A percentile compares a stretch with the other conserved stretches of the same genome.
phyloP scores from a whole-genome alignment of 345 rosid genomes.

The Rhizophora apiculata region DNA sequence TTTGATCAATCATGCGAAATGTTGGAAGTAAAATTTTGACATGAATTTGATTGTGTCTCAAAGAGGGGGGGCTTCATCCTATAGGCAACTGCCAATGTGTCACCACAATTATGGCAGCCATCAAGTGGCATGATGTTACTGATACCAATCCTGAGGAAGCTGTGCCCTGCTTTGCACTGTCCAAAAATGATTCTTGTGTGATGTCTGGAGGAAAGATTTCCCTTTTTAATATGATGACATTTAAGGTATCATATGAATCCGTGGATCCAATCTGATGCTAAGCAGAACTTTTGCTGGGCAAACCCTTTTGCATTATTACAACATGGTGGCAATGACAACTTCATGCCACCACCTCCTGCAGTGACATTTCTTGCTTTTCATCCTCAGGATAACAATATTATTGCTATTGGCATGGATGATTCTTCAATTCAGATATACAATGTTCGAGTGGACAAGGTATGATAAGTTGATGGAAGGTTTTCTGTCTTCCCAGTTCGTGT shows the following conservation, averaged over 20 bases:
- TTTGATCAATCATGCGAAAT: neutral
- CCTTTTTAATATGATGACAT: constrained; percentile 90
- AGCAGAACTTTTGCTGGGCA: neutral
- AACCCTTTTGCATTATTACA: constrained; percentile 24
- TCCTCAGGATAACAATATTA: constrained; percentile 88
- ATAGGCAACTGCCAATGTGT: constrained; percentile 72
- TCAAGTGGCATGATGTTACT: constrained; percentile 71
- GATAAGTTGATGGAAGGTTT: constrained; percentile 6
- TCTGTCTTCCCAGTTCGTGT: neutral
- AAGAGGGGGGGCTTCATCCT: constrained; percentile 25
- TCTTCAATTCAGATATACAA: constrained; percentile 86
- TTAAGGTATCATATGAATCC: constrained; percentile 54
- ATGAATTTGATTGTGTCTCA: constrained; percentile 4
- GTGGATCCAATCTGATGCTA: neutral
- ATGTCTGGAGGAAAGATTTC: constrained; percentile 97
- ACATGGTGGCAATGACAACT: constrained; percentile 81
- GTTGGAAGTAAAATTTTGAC: constrained; percentile 3
- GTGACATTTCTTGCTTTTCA: constrained; percentile 94
- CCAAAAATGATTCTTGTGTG: constrained; percentile 88
- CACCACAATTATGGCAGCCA: constrained; percentile 87
- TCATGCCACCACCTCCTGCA: constrained; percentile 93
- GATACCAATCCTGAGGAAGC: constrained; percentile 79
- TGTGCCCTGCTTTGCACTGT: constrained; percentile 82
- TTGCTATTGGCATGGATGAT: constrained; percentile 93
- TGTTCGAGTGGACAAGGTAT: constrained; percentile 90